Evolutionary conservation across 164 flowering plant species (phyloP).

Genomic region (Vitis rotundifolia): DNA sequence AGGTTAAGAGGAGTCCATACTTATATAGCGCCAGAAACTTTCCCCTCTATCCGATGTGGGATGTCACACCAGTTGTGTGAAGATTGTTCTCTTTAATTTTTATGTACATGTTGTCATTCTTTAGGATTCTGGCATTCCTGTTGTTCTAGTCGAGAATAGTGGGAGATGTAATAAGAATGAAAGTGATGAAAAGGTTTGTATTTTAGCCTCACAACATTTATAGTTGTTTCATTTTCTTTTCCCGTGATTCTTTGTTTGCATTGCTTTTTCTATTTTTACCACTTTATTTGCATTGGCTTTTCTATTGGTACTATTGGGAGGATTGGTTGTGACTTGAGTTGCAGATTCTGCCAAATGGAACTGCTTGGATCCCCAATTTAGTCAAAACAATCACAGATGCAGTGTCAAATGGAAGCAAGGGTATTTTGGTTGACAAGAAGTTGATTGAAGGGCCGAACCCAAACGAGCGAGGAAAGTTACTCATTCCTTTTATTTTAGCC

Average conservation of each 20-base stretch:
- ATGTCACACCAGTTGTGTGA: no score
- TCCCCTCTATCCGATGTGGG: no score
- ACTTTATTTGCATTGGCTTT: not conserved
- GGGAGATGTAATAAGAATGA: slow-evolving; percentile 93
- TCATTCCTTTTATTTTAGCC: slow-evolving; percentile 69
- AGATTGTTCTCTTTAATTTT: no score
- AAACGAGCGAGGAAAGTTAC: slow-evolving; percentile 64
- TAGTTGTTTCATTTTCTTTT: not conserved
- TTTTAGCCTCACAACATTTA: not conserved
- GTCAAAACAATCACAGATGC: slow-evolving; percentile 62
- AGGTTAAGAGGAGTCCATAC: no score
- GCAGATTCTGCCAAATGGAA: slow-evolving; percentile 89
- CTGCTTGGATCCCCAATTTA: slow-evolving; percentile 80
- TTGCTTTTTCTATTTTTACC: not conserved
- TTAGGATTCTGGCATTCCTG: slow-evolving; percentile 58
- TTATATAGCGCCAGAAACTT: no score
- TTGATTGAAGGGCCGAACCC: slow-evolving; percentile 91
- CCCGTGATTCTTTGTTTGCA: not conserved
- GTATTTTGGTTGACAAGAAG: slow-evolving; percentile 78
- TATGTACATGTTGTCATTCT: slow-evolving; percentile 3
- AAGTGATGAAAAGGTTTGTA: slow-evolving; percentile 71
- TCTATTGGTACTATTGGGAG: not conserved
- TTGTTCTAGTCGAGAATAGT: slow-evolving; percentile 93
- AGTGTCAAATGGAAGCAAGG: slow-evolving; percentile 63
- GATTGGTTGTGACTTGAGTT: not conserved